Percentiles rank a stretch among this genome's conserved stretches.
Conservation (phyloP, 2,329 filamentous ascomycete genomes). For the Venturia asperata region DNA sequence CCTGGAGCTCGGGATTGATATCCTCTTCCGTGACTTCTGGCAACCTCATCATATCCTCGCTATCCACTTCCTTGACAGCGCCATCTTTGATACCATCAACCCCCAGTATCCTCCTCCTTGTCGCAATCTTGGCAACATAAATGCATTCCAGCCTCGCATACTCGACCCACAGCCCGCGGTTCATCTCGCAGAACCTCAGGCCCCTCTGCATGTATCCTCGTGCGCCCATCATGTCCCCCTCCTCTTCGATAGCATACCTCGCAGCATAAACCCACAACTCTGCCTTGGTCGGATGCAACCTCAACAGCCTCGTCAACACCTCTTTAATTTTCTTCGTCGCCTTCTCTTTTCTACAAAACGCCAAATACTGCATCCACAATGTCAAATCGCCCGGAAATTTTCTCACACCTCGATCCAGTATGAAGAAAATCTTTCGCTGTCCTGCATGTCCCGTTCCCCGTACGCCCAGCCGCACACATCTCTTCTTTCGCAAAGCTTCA, state of each 20-base stretch:
- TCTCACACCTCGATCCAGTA: constrained; percentile 78
- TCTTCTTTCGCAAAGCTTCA: constrained; percentile 72
- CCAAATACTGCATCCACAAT: constrained; percentile 86
- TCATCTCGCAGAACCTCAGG: constrained; percentile 76
- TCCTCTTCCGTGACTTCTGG: constrained; percentile 57
- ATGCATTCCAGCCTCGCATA: constrained; percentile 90
- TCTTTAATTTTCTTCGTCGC: constrained; percentile 54
- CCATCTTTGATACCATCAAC: constrained; percentile 46
- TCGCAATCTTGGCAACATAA: constrained; percentile 75
- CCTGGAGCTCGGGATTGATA: constrained; percentile 45
- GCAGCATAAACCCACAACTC: constrained; percentile 82
- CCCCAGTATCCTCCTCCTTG: constrained; percentile 61
- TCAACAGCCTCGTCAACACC: constrained; percentile 61
- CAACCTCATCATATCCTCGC: constrained; percentile 48
- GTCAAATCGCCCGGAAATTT: constrained; percentile 75
- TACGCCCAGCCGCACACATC: constrained; percentile 72
- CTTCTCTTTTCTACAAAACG: constrained; percentile 64
- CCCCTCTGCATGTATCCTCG: constrained; percentile 83
- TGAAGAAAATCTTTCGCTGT: constrained; percentile 76
- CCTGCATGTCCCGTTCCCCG: constrained; percentile 60
- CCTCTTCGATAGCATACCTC: constrained; percentile 65
- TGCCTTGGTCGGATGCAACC: constrained; percentile 76
- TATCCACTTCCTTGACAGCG: constrained; percentile 40
- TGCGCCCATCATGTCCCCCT: constrained; percentile 82
- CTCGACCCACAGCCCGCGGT: constrained; percentile 73